Evolutionary conservation across 1,284 basidiomycete species (phyloP).

Genomic region (Puccinia polysora): DNA sequence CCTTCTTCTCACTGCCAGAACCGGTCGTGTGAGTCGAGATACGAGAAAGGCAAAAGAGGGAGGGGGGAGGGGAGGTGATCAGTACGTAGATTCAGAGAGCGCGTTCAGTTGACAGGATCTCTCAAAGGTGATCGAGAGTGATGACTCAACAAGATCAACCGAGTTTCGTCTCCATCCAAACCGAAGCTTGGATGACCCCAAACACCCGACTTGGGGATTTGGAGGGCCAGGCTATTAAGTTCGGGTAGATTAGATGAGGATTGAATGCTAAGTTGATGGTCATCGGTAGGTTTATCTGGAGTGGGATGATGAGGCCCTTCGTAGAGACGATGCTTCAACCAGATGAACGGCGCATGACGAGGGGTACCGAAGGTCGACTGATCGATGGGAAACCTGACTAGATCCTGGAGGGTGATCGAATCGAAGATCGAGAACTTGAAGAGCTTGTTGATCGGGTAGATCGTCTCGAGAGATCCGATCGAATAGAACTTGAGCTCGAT

Average conservation of each 20-base stretch:
- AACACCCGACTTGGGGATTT: neutral
- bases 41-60: neutral
- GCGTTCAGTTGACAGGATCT: neutral
- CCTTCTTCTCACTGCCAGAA: neutral
- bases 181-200: neutral
- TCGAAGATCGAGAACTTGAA: constrained; percentile 1
- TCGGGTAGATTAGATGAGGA: too few relatives aligned
- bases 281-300: neutral
- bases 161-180: neutral
- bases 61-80: too few relatives aligned
- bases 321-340: neutral
- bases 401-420: neutral
- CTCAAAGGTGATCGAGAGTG: neutral
- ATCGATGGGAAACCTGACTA: neutral
- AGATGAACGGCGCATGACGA: neutral
- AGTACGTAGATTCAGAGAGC: neutral
- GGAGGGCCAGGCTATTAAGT: constrained; percentile 11
- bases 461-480: neutral
- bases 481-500: neutral
- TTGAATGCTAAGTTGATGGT: neutral
- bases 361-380: neutral
- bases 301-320: neutral
- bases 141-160: constrained; percentile 12
- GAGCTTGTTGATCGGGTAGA: neutral
- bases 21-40: too few relatives aligned